Base-by-base conservation (phyloP, 2,329 filamentous ascomycete genomes). In the Pyrenophora teres region DNA sequence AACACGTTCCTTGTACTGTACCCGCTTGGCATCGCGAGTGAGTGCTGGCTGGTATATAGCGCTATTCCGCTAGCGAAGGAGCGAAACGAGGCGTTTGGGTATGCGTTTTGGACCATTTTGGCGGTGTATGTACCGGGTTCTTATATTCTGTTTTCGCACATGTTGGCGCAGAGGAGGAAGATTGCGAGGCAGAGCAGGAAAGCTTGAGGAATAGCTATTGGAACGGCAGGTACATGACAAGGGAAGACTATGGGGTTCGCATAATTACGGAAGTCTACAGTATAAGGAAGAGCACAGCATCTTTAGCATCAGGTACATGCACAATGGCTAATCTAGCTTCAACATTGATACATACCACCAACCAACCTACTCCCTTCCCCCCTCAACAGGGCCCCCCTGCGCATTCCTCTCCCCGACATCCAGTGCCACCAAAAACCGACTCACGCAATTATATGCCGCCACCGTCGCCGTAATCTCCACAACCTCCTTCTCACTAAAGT, bases 1-100 rank as follows among this genome's bases (percentile, higher is more conserved):
- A 96, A 95, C 74, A 92, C 90, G 6, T 99, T 99, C 77, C 91
- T 90, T 66, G 78, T 97, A 32, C 83, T 99, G 18, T 99, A 99
- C 76, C 94, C 94, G 1, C 73, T 97, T 53, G 94, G 94, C 36
- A 97, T 97, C 69, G 80, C 83, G 35, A 94, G 89, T 76, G 94
- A 99, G 81, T 90, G 88, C 67, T 85, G 83, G 75, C 81, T 97
- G 67, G 86, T 97, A 45, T 90, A 86, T 70, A 79, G 81, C 50
- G 86, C 90, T 1, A 82, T 88, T 41, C 80, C 75, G 10, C 86
- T 88, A 2, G 85, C 85, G 41, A 77, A 65, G 58, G 72, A 77
- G 60, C 78, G 73, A 60, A 78, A 76, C 67, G 78, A 70, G 57
- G 76, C 74, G 66, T 84, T 80, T 65, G 82, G 81, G 47, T 87